Conservation (phyloP, 1,139 yeast genomes). For the Pichia sp. region DNA sequence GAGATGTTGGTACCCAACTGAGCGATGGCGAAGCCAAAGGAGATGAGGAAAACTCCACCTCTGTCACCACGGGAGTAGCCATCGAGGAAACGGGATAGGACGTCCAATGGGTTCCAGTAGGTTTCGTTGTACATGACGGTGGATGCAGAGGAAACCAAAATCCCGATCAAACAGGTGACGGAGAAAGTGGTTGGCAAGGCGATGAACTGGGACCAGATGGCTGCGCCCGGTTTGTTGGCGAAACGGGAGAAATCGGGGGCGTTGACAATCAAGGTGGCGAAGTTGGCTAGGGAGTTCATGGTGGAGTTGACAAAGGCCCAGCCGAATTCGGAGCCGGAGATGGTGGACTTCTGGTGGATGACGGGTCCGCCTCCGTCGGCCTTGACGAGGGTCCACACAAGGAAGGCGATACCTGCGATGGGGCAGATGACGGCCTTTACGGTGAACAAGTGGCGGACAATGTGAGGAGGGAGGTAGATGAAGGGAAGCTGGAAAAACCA, state of each 20-base stretch:
- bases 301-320: constrained; percentile 79
- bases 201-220: constrained; percentile 51
- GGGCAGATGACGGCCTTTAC: constrained; percentile 74
- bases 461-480: constrained; percentile 76
- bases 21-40: constrained; percentile 74
- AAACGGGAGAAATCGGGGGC: constrained; percentile 90
- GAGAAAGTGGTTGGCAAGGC: constrained; percentile 77
- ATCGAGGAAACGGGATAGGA: constrained; percentile 59
- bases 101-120: constrained; percentile 84
- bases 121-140: constrained; percentile 62
- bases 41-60: constrained; percentile 81
- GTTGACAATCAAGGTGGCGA: constrained; percentile 80
- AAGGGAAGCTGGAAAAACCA: constrained; percentile 77
- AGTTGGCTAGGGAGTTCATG: constrained; percentile 78
- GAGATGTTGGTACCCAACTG: constrained; percentile 90
- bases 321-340: constrained; percentile 58
- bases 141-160: constrained; percentile 80
- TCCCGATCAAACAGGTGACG: constrained; percentile 79
- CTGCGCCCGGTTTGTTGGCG: constrained; percentile 50
- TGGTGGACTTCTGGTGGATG: constrained; percentile 45
- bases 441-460: constrained; percentile 75
- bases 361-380: constrained; percentile 74
- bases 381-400: constrained; percentile 74
- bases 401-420: constrained; percentile 71
- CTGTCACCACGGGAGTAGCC: constrained; percentile 64